phyloP scores from a whole-genome alignment of 2,329 filamentous ascomycete genomes.

The Aspergillus fructus region DNA sequence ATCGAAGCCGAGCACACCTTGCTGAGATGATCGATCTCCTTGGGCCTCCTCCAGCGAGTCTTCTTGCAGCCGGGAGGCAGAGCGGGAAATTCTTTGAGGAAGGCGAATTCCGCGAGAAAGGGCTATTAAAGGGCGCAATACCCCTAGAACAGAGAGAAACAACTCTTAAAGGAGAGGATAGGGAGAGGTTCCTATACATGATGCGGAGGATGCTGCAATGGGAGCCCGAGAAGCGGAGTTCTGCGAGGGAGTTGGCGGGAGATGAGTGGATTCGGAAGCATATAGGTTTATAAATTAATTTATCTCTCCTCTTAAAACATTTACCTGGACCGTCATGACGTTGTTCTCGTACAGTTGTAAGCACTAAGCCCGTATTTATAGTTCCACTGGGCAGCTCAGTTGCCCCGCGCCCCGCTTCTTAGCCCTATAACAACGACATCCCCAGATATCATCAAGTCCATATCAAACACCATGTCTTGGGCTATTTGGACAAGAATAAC shows the following conservation, averaged over 20 bases:
- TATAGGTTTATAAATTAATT: neutral
- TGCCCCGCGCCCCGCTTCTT: too few relatives aligned
- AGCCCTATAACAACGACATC: too few relatives aligned
- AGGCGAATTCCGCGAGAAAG: slow-evolving; percentile 20
- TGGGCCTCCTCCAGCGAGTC: slow-evolving; percentile 38
- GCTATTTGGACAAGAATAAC: too few relatives aligned
- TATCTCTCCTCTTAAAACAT: too few relatives aligned
- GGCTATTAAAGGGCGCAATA: slow-evolving; percentile 20
- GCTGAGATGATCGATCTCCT: slow-evolving; percentile 51
- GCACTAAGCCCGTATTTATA: too few relatives aligned
- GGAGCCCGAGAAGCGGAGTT: slow-evolving; percentile 31
- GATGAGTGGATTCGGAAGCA: slow-evolving; percentile 28
- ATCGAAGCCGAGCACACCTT: slow-evolving; percentile 48
- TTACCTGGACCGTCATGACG: too few relatives aligned
- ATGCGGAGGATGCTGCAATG: slow-evolving; percentile 41
- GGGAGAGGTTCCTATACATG: slow-evolving; percentile 29
- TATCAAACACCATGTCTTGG: too few relatives aligned
- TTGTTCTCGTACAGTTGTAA: too few relatives aligned
- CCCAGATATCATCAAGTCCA: too few relatives aligned
- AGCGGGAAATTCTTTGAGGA: slow-evolving; percentile 40
- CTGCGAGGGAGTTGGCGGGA: slow-evolving; percentile 27
- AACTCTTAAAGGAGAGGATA: slow-evolving; percentile 34
- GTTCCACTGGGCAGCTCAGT: too few relatives aligned
- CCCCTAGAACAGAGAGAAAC: slow-evolving; percentile 41
- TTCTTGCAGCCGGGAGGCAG: slow-evolving; percentile 34